A percentile compares a stretch with the other conserved stretches of the same genome.
Conservation (phyloP, 805 yeast genomes). For the Yarrowia sp. region DNA sequence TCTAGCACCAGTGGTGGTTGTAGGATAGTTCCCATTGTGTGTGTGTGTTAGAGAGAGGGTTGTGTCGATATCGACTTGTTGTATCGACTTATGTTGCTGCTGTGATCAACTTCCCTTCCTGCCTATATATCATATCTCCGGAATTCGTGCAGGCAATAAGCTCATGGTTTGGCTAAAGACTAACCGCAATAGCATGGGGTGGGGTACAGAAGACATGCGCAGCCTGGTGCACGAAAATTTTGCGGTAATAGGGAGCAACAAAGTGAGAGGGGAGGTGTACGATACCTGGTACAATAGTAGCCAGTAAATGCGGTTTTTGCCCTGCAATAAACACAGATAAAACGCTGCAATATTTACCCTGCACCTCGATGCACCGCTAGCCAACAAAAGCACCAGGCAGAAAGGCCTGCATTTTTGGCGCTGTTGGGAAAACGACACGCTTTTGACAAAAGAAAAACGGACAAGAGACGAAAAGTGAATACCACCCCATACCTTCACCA, state of each 20-base stretch:
- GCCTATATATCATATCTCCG: background rate
- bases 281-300: background rate
- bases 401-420: no score
- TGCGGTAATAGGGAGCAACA: conserved; percentile 20
- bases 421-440: no score
- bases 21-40: conserved; percentile 10
- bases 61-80: no score
- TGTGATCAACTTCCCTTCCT: no score
- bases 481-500: background rate
- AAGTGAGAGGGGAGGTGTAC: background rate
- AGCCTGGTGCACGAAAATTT: conserved; percentile 11
- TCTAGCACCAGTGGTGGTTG: conserved; percentile 9
- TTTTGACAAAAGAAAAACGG: no score
- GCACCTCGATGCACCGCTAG: no score
- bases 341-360: no score
- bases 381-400: no score
- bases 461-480: background rate
- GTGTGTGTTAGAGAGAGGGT: background rate
- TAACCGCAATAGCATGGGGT: background rate
- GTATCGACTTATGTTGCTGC: no score
- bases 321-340: no score
- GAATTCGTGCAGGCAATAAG: background rate
- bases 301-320: background rate
- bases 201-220: conserved; percentile 21
- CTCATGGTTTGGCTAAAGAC: background rate